Percentiles rank a stretch among this genome's conserved stretches.
Conservation (phyloP, 345 rosid genomes). For the Eucalyptus paniculata region DNA sequence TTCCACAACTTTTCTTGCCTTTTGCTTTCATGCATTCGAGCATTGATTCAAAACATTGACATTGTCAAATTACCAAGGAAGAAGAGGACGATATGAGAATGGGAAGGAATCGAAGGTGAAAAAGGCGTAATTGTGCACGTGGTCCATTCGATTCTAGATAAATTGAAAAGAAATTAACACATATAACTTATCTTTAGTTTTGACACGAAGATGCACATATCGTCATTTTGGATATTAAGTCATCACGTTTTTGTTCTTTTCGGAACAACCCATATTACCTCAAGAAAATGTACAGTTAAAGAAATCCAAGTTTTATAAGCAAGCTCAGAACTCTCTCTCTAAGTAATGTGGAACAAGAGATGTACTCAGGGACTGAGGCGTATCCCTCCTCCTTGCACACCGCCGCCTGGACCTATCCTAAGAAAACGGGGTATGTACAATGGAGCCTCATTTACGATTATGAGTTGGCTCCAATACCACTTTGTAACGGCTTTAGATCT, state of each 20-base stretch:
- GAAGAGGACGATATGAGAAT: background rate
- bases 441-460: too few species aligned
- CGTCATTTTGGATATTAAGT: too few species aligned
- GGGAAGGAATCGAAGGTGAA: background rate
- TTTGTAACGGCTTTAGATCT: too few species aligned
- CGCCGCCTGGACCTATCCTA: rapidly evolving
- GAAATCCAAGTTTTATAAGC: too few species aligned
- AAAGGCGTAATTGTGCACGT: background rate
- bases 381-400: rapidly evolving
- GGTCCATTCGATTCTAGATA: background rate
- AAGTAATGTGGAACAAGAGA: too few species aligned
- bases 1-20: background rate
- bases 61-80: background rate
- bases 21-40: background rate
- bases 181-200: too few species aligned
- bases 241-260: rapidly evolving
- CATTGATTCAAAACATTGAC: background rate
- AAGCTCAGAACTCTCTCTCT: rapidly evolving
- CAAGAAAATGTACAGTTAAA: rapidly evolving
- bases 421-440: rapidly evolving
- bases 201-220: background rate
- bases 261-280: rapidly evolving
- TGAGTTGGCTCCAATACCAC: rapidly evolving
- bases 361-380: rapidly evolving
- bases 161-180: background rate